Evolutionary conservation across 768 basidiomycete genomes (phyloP), one percentile per base, ranked within the genome.

Genomic region (Gloeopeniophorella convolvens): DNA sequence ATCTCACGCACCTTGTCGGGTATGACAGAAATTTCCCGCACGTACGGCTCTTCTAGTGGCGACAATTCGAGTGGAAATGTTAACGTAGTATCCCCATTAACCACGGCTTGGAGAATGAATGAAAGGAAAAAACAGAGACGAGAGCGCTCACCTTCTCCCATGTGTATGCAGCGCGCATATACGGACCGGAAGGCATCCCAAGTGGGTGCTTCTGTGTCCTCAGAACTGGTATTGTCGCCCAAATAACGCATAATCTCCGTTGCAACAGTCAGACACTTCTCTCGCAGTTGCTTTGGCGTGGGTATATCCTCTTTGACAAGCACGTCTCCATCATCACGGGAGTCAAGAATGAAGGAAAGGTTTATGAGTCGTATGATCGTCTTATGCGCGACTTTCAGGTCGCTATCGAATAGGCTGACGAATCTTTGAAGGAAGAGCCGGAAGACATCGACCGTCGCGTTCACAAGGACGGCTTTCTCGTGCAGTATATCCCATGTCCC

Each of bases 391-490:
- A 82, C 62, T 34, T 70, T 68, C 8, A 70, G 68, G 9, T 72
- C 65, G 20, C 69, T 68, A 33, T 65, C 63, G 59, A 75, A 81
- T n/a, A 84, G 65, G 43, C 78, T 74, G 11, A 77, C 73, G 32
- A 71, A 70, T 53, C 62, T 65, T n/a, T 77, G 73, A 21, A 59
- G 40, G 21, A 75, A 71, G 49, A 72, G 70, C 54, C 71, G 68
- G 49, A 85, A 68, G 42, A 83, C 68, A 21, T 79, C 74, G 37
- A 85, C 65, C 5, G 77, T 73, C 11, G 73, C 63, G 34, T 79
- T 75, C 4, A 75, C 74, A 55, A 84, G 67, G 47, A 68, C 71
- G 48, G 80, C 68, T 56, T 77, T 80, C 59, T 83, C 81, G 57
- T 78, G 72, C 57, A 79, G 70, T 10, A 72, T 70, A 34, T 66